These are phyloP conservation scores for Sphaerulina musiva DNA, from an alignment of 2,329 filamentous ascomycete genomes.

Conservation along the genomic window DNA sequence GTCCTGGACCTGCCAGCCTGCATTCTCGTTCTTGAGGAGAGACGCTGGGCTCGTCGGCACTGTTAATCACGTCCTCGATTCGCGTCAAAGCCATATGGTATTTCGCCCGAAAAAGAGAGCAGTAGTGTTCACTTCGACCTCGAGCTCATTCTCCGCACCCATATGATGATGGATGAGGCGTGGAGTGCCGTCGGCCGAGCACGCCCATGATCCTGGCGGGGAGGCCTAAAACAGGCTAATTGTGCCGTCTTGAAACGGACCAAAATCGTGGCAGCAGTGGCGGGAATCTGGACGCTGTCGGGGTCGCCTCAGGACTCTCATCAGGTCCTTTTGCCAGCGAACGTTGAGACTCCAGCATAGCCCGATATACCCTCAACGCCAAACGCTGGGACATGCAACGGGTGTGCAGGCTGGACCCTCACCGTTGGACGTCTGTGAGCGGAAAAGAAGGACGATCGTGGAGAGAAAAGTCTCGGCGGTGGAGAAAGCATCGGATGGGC, in stretches of 20 bases:
- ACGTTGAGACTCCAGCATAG: too few relatives aligned
- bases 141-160: constrained; percentile 11
- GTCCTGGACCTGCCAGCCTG: constrained; percentile 23
- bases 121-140: not conserved
- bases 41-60: constrained; percentile 1
- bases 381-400: too few relatives aligned
- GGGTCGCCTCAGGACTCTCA: not conserved
- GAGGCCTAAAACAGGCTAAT: constrained; percentile 1
- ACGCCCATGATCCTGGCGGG: constrained; percentile 4
- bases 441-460: too few relatives aligned
- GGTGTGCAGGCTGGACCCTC: too few relatives aligned
- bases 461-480: too few relatives aligned
- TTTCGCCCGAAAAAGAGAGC: not conserved
- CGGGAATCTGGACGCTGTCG: not conserved
- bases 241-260: not conserved
- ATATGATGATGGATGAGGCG: constrained; percentile 6
- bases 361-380: too few relatives aligned
- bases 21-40: constrained; percentile 11
- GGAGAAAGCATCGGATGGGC: not conserved
- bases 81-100: constrained; percentile 13
- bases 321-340: too few relatives aligned
- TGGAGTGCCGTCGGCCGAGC: not conserved
- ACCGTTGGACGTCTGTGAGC: too few relatives aligned
- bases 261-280: not conserved
- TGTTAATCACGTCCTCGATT: constrained; percentile 9